Base-by-base conservation (phyloP, 2,329 filamentous ascomycete genomes). In the Alternaria alternata region DNA sequence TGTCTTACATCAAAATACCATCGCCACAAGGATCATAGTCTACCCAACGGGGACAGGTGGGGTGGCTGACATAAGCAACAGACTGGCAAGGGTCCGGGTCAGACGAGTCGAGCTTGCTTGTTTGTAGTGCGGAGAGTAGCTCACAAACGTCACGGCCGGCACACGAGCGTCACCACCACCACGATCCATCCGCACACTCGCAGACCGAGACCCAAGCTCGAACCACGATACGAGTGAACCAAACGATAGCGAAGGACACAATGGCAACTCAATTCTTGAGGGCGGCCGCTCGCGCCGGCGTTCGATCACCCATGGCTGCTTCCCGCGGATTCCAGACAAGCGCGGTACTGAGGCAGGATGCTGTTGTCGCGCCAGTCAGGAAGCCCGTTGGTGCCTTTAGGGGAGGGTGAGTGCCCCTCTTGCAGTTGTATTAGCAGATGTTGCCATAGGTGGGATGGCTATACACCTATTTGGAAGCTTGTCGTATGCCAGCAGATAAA, bases 361-460 rank as follows among this genome's bases (percentile, higher is more conserved):
- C 57, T 52, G 78, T 80, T 39, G 72, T 72, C 58, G 78, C 77
- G 24, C 78, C 88, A 28, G 81, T 83, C n/a, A 84, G 83, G 76
- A 91, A 87, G 77, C 89, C 89, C 7, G 85, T 91, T 53, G 89
- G 89, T 57, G 89, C 89, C 68, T 91, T 91, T 75, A 81, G 89
- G 74, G 89, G 88, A 83, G 89, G 89, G 89, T 91, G 79, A 83
- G 87, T 52, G n/a, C 24, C 16, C 34, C 24, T 32, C 16, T 3
- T 7, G 32, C 36, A 26, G n/a, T 51, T 20, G 8, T 22, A 7
- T 26, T 41, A 7, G 47, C 20, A 16, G 20, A 36, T 38, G 47
- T 47, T 11, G 26, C 24, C 16, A 20, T n/a, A 22, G 18, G 20
- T 48, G 30, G 39, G 12, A 48, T 12, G 14, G 3, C 46, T n/a